phyloP scores from a whole-genome alignment of 495 filamentous ascomycete genomes.

The Penicillium subrubescens region DNA sequence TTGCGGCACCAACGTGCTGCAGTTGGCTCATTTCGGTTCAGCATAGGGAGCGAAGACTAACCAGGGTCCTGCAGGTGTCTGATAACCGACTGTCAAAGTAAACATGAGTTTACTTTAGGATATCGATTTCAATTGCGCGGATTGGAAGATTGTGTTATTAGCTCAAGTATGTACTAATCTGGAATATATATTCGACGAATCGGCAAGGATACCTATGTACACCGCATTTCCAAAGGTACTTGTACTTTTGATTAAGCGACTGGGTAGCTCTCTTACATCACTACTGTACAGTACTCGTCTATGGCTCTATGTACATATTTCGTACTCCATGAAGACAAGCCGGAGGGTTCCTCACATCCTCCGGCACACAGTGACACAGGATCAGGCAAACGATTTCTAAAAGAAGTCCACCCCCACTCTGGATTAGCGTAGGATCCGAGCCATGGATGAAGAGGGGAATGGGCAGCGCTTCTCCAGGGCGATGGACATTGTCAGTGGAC shows the following conservation, averaged over 20 bases:
- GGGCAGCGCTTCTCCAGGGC: conserved; percentile 9
- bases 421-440: conserved; percentile 4
- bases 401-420: conserved; percentile 7
- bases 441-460: conserved; percentile 14
- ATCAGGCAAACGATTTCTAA: conserved; percentile 14
- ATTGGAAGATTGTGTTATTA: neutral
- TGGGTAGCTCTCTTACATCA: no score
- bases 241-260: neutral
- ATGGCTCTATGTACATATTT: no score
- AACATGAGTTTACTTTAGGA: neutral
- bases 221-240: neutral
- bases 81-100: neutral
- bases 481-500: conserved; percentile 5
- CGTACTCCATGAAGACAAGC: neutral
- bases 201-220: neutral
- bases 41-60: neutral
- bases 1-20: conserved; percentile 1
- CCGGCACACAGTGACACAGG: conserved; percentile 3
- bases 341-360: neutral
- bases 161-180: neutral
- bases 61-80: neutral
- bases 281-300: no score
- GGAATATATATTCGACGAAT: neutral
- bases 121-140: neutral
- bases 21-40: neutral